phyloP scores from a whole-genome alignment of 805 yeast genomes.

The Candida nemodendra region DNA sequence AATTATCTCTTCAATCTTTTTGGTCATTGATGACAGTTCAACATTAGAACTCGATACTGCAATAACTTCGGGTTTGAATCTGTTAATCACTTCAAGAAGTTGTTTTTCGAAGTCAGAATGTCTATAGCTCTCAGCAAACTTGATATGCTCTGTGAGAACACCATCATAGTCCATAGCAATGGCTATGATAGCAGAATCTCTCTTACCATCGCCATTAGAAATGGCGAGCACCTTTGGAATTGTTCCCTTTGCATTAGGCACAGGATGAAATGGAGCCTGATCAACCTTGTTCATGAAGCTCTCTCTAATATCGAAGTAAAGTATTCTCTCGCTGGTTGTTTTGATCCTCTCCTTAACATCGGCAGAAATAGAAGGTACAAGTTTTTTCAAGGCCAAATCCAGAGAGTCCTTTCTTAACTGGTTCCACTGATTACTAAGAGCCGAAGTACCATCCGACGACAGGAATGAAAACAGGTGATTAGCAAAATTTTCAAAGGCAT shows the following conservation, averaged over 20 bases:
- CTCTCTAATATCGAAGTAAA: slow-evolving; percentile 69
- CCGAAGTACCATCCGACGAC: slow-evolving; percentile 77
- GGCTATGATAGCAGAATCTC: slow-evolving; percentile 83
- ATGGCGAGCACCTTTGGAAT: slow-evolving; percentile 80
- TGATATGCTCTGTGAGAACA: slow-evolving; percentile 69
- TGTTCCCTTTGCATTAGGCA: slow-evolving; percentile 74
- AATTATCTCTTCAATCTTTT: slow-evolving; percentile 54
- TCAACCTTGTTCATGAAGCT: slow-evolving; percentile 70
- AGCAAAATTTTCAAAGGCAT: slow-evolving; percentile 39
- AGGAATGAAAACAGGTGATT: slow-evolving; percentile 54
- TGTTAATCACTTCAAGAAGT: slow-evolving; percentile 57
- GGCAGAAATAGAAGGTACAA: slow-evolving; percentile 64
- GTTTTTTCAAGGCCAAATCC: slow-evolving; percentile 61
- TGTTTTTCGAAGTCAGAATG: slow-evolving; percentile 63
- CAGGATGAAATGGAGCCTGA: slow-evolving; percentile 91
- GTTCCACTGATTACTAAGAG: slow-evolving; percentile 79
- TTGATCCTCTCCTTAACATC: slow-evolving; percentile 83
- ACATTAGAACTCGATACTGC: slow-evolving; percentile 88
- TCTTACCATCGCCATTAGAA: slow-evolving; percentile 83
- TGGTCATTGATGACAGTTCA: slow-evolving; percentile 58
- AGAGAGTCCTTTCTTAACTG: slow-evolving; percentile 66
- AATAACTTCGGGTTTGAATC: slow-evolving; percentile 81
- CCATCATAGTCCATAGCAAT: slow-evolving; percentile 78
- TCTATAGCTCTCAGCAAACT: slow-evolving; percentile 74
- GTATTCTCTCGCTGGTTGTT: slow-evolving; percentile 67